phyloP scores from a whole-genome alignment of 768 basidiomycete genomes.

The Suillus hirtellus region DNA sequence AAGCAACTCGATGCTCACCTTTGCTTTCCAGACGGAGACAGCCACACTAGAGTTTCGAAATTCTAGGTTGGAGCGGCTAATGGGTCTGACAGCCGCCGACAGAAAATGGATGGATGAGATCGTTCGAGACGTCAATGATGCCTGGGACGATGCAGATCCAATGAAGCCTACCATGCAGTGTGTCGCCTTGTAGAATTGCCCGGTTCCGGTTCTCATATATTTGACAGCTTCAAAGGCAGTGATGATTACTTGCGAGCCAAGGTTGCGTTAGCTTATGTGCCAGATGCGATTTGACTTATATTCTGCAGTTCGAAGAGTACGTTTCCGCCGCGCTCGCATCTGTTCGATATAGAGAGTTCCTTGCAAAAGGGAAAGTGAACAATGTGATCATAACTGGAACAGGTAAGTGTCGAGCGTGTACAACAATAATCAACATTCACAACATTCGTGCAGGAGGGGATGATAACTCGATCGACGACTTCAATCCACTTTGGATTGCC shows the following conservation, averaged over 20 bases:
- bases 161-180: constrained; percentile 64
- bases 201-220: not conserved
- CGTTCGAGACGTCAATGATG: constrained; percentile 80
- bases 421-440: constrained; percentile 7
- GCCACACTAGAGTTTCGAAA: constrained; percentile 87
- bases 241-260: constrained; percentile 93
- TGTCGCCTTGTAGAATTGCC: constrained; percentile 27
- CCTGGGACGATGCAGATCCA: constrained; percentile 70
- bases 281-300: not conserved
- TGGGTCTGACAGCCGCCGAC: constrained; percentile 86
- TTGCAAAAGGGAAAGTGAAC: constrained; percentile 61
- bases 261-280: constrained; percentile 39
- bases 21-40: constrained; percentile 70
- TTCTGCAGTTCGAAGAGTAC: constrained; percentile 82
- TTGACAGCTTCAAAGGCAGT: constrained; percentile 82
- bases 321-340: constrained; percentile 84
- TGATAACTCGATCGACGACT: constrained; percentile 67
- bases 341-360: constrained; percentile 88
- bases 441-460: constrained; percentile 44
- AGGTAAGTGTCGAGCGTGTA: constrained; percentile 30
- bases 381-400: constrained; percentile 70
- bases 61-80: constrained; percentile 72
- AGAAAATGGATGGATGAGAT: constrained; percentile 98
- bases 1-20: not conserved
- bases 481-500: constrained; percentile 84